Evolutionary conservation across 1,139 yeast genomes (phyloP).

Genomic region (Diutina catenulata): DNA sequence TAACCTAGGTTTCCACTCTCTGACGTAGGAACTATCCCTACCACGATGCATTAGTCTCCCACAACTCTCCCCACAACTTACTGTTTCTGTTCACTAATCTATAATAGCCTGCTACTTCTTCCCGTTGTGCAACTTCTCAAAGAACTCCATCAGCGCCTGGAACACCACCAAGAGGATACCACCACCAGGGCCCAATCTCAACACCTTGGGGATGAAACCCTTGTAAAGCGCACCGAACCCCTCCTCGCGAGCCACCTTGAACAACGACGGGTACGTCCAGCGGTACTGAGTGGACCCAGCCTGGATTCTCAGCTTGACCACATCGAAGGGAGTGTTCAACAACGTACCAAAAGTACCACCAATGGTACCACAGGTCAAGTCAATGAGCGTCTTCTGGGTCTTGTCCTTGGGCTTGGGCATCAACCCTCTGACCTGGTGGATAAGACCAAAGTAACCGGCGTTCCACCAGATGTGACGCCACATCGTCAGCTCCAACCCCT

Average conservation of each 20-base stretch:
- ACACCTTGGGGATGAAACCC: slow-evolving; percentile 94
- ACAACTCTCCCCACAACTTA: too few species aligned
- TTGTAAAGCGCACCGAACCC: slow-evolving; percentile 76
- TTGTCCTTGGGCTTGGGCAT: slow-evolving; percentile 67
- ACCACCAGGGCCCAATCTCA: slow-evolving; percentile 98
- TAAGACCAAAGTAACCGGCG: slow-evolving; percentile 95
- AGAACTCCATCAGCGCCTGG: slow-evolving; percentile 90
- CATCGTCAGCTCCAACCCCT: slow-evolving; percentile 91
- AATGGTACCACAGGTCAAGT: slow-evolving; percentile 81
- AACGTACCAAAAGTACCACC: slow-evolving; percentile 97
- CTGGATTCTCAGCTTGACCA: slow-evolving; percentile 94
- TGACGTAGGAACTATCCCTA: too few species aligned
- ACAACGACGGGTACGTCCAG: slow-evolving; percentile 82
- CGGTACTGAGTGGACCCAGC: slow-evolving; percentile 77
- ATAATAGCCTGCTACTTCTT: too few species aligned
- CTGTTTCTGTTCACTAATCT: too few species aligned
- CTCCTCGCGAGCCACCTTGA: slow-evolving; percentile 75
- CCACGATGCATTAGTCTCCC: too few species aligned
- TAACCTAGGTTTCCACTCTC: too few species aligned
- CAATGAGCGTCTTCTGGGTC: slow-evolving; percentile 70
- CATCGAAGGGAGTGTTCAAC: slow-evolving; percentile 94
- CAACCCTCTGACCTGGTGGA: slow-evolving; percentile 70
- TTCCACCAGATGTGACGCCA: slow-evolving; percentile 98
- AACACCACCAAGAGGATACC: slow-evolving; percentile 94
- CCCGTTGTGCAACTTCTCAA: slow-evolving; percentile 44